Conservation (phyloP, 345 rosid species). For the Cardamine occulta region DNA sequence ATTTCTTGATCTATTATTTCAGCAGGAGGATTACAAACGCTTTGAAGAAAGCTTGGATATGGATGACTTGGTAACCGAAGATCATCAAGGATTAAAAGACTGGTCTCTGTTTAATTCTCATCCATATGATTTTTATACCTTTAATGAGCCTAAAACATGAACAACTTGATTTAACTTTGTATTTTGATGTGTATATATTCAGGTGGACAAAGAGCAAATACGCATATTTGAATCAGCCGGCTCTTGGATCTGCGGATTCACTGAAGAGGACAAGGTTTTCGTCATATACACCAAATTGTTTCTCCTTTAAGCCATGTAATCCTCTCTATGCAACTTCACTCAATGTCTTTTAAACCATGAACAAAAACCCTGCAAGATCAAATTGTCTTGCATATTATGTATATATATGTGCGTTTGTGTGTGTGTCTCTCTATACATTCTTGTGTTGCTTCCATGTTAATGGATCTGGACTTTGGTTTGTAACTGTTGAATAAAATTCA, state of each 20-base stretch:
- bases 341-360: constrained; percentile 54
- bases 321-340: constrained; percentile 64
- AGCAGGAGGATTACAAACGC: constrained; percentile 67
- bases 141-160: constrained; percentile 15
- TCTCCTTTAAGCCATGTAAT: constrained; percentile 59
- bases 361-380: constrained; percentile 25
- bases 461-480: constrained; percentile 33
- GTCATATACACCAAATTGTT: constrained; percentile 60
- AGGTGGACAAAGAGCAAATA: constrained; percentile 98
- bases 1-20: background rate
- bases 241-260: constrained; percentile 51
- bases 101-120: constrained; percentile 54
- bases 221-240: constrained; percentile 90
- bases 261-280: constrained; percentile 55
- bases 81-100: constrained; percentile 71
- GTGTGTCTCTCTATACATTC: constrained; percentile 22
- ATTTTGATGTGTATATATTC: constrained; percentile 28
- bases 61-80: constrained; percentile 48
- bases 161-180: constrained; percentile 16
- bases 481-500: constrained; percentile 32
- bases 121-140: background rate
- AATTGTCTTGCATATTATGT: constrained; percentile 10
- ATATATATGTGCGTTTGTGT: constrained; percentile 4
- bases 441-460: constrained; percentile 17
- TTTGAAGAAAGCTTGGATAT: constrained; percentile 66